Evolutionary conservation across 1,139 yeast species (phyloP), one percentile per base, ranked within the genome.

Genomic region (Yamadazyma blattariae): DNA sequence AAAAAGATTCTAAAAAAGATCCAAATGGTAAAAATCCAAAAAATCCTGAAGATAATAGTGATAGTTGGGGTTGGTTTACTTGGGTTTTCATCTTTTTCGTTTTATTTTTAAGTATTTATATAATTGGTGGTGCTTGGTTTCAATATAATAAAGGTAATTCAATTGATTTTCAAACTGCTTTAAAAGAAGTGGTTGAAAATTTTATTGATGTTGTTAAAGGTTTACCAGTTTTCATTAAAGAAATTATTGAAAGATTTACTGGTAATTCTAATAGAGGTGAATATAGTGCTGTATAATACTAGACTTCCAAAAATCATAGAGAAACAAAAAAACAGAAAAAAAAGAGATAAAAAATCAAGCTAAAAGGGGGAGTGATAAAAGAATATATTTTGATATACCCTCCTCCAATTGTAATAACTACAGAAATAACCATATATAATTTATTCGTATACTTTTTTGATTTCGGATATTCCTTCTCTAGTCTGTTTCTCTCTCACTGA

Each of bases 71-170:
- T 31, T 82, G 87, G 82, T 82, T 83, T 51, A 78, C 87, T 2
- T 82, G 89, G 87, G 59, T 82, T 6, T 71, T 84, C 48, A 71
- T 84, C 48, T 75, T 83, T 49, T 66, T 81, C 47, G 79, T 86
- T 10, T 61, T 89, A 30, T 77, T 77, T 41, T 71, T 85, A 47
- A 78, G 90, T 37, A 77, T 76, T 35, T 88, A 86, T 54, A 77
- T 88, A 26, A 72, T 84, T 38, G 86, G 84, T 15, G 84, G 86
- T 13, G 90, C 95, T 0, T 88, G 94, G 84, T 73, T 84, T 53
- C 87, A 76, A 49, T 71, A 71, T 46, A 71, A 68, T 45, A 72
- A 70, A 47, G 75, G 78, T 22, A 71, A 74, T 46, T 68, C 74
- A 16, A 70, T 71, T 33, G 76, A 71, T 48, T 70, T 71, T 52